phyloP scores from a whole-genome alignment of 2,329 filamentous ascomycete genomes.

The Aspergillus felis region DNA sequence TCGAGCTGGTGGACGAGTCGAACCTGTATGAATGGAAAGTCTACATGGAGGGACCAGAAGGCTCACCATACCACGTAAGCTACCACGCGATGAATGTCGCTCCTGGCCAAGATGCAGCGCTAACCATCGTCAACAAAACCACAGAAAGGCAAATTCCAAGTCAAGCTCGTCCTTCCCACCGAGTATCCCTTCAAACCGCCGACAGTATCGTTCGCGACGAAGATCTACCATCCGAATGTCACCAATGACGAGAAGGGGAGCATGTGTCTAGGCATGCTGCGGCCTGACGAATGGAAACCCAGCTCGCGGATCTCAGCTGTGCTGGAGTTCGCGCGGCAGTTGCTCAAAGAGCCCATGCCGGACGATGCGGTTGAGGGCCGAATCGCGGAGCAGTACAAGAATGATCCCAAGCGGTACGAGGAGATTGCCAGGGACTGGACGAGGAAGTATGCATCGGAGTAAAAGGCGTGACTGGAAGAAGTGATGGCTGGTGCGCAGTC shows the following conservation, averaged over 20 bases:
- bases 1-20: conserved; percentile 57
- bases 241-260: conserved; percentile 79
- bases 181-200: conserved; percentile 92
- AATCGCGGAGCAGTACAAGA: conserved; percentile 80
- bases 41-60: conserved; percentile 61
- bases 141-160: conserved; percentile 68
- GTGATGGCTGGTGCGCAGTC: not conserved
- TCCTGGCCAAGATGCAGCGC: not conserved
- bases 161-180: conserved; percentile 67
- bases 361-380: conserved; percentile 84
- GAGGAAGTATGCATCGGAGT: conserved; percentile 61
- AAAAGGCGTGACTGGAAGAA: conserved; percentile 18
- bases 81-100: conserved; percentile 23
- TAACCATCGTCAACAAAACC: conserved; percentile 4
- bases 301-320: conserved; percentile 71
- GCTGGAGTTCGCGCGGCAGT: conserved; percentile 68
- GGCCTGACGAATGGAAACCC: conserved; percentile 88
- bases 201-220: conserved; percentile 72
- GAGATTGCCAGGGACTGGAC: conserved; percentile 73
- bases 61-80: conserved; percentile 60
- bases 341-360: conserved; percentile 76
- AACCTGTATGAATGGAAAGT: conserved; percentile 68
- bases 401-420: conserved; percentile 64
- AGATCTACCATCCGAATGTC: conserved; percentile 94
- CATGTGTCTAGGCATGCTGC: conserved; percentile 82